A percentile compares a stretch with the other conserved stretches of the same genome.
These are phyloP conservation scores for Cladosporium sp. DNA, from an alignment of 2,329 filamentous ascomycete species.

Conservation along the genomic window DNA sequence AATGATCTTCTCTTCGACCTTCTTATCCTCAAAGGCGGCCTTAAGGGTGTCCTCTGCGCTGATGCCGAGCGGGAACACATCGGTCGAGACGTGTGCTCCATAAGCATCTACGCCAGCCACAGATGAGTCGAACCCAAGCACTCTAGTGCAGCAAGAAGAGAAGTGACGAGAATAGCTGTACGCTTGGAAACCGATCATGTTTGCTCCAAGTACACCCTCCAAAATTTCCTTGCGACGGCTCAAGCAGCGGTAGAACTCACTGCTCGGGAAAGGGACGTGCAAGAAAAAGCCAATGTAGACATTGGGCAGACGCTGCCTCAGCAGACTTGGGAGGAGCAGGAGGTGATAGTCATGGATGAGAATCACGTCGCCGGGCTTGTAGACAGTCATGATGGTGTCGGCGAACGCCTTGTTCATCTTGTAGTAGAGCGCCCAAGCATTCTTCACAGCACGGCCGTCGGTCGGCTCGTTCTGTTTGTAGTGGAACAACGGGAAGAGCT, in stretches of 20 bases:
- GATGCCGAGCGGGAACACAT: slow-evolving; percentile 92
- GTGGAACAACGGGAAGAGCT: slow-evolving; percentile 88
- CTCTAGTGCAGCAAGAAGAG: slow-evolving; percentile 84
- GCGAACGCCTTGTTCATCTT: slow-evolving; percentile 90
- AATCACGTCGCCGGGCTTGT: slow-evolving; percentile 88
- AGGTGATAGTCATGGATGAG: slow-evolving; percentile 94
- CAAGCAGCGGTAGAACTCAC: slow-evolving; percentile 87
- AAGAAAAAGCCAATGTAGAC: slow-evolving; percentile 95
- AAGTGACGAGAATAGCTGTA: slow-evolving; percentile 95
- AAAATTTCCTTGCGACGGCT: slow-evolving; percentile 84
- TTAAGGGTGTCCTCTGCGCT: slow-evolving; percentile 75
- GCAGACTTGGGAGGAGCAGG: slow-evolving; percentile 79
- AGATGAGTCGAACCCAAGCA: slow-evolving; percentile 85
- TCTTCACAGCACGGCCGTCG: slow-evolving; percentile 73
- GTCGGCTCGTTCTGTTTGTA: slow-evolving; percentile 92
- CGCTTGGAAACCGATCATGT: slow-evolving; percentile 92
- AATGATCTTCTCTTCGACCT: slow-evolving; percentile 66
- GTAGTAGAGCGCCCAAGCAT: slow-evolving; percentile 89
- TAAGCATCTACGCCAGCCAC: slow-evolving; percentile 82
- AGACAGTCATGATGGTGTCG: slow-evolving; percentile 78
- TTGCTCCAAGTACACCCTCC: slow-evolving; percentile 82
- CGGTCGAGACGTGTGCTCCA: slow-evolving; percentile 81
- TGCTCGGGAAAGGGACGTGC: slow-evolving; percentile 91
- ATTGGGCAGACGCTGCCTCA: slow-evolving; percentile 78
- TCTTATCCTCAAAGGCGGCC: slow-evolving; percentile 63